Conservation (phyloP, 441 rosid species). For the Eutrema salsugineum region DNA sequence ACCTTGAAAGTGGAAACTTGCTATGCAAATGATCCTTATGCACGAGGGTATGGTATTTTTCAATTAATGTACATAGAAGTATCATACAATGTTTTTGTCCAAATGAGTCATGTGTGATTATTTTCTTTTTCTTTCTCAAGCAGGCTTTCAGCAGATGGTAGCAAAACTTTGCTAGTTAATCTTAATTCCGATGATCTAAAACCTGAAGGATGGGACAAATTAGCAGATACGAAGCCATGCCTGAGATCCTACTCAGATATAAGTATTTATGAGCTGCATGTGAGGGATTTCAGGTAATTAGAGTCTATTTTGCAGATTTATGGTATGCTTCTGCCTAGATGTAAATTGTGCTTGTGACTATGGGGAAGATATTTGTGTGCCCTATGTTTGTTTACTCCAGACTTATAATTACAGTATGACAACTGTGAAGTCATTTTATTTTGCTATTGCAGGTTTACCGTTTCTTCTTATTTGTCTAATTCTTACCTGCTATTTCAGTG, state of each 20-base stretch:
- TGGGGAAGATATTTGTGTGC: neutral
- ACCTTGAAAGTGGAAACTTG: conserved; percentile 71
- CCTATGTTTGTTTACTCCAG: neutral
- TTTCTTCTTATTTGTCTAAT: conserved; percentile 22
- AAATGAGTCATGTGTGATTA: conserved; percentile 20
- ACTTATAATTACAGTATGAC: neutral
- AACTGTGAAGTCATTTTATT: neutral
- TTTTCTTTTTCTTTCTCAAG: conserved; percentile 34
- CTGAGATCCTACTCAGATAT: conserved; percentile 65
- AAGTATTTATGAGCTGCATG: conserved; percentile 93
- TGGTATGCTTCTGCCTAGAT: neutral
- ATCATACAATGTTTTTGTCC: neutral
- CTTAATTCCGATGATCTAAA: conserved; percentile 58
- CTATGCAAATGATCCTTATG: conserved; percentile 95
- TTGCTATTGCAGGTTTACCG: conserved; percentile 18
- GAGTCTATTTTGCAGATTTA: conserved; percentile 6
- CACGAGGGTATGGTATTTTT: conserved; percentile 72
- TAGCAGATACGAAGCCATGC: conserved; percentile 67
- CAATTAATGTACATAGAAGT: neutral
- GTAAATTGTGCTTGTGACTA: neutral
- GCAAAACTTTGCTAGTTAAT: conserved; percentile 72
- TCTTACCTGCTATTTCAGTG: conserved; percentile 48
- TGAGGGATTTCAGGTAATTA: conserved; percentile 86
- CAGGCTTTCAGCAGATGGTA: conserved; percentile 92
- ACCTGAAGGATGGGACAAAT: conserved; percentile 81